Base-by-base conservation (phyloP, 306 rosid genomes). In the Prunus campanulata region DNA sequence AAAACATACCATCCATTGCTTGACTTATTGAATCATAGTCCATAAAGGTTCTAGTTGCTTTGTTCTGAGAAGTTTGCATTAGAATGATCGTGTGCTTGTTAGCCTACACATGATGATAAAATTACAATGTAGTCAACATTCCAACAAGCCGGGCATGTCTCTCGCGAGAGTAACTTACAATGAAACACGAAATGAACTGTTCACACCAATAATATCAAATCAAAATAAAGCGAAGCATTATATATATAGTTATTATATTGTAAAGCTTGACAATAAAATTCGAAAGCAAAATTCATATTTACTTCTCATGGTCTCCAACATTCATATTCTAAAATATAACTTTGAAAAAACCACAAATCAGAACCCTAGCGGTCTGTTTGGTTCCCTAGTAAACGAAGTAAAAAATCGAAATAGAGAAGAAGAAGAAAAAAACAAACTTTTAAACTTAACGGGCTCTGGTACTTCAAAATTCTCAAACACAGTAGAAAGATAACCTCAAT, bases 71-170 rank as follows among this genome's bases (percentile, higher is more conserved):
- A 52, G 93, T 84, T 85, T 96, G 99, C 96, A 96, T 86, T 18
- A 96, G 91, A 83, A 96, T 89, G 69, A 96, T 96, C 32, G 99
- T 95, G 87, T 96, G 99, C 60, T 84, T 88, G 88, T 96, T 89
- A 77, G 97, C 96, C 99, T 95, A 75, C 80, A 82, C 10, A 80
- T 6, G 35, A 7, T 10, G 63, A 81, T 57, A 55, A 65, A 74
- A 42, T 29, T 74, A 56, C 78, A 46, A 32, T 20, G 46, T 16
- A 56, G 75, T 83, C 18, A 84, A 60, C 35, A 56, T 27, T 35
- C 19, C 12, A 24, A 46, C 60, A 74, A 61, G 10, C 67, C 1
- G 32, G 10, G 11, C 60, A 47, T 11, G 18, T 19, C 8, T 19
- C 9, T 3, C 5, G 13, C 5, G 6, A 56, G 4, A 56, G 11